phyloP scores from a whole-genome alignment of 1,284 basidiomycete genomes.

The Mixia osmundae region DNA sequence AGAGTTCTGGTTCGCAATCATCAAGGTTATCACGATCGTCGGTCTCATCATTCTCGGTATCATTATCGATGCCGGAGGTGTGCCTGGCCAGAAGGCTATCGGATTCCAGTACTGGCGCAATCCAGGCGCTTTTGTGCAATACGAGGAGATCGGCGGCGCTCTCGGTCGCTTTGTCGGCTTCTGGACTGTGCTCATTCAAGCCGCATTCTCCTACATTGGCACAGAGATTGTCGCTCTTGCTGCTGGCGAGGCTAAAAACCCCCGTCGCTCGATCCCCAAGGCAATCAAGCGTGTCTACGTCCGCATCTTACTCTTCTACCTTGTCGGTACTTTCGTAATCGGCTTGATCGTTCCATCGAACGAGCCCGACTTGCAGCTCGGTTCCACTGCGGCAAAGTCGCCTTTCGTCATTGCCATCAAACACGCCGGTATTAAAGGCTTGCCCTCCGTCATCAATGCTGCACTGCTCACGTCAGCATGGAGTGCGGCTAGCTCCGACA shows the following conservation, averaged over 20 bases:
- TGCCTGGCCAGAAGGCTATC: slow-evolving; percentile 36
- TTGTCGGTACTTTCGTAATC: slow-evolving; percentile 24
- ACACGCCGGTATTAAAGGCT: slow-evolving; percentile 15
- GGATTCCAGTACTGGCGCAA: slow-evolving; percentile 16
- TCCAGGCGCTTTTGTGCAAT: slow-evolving; percentile 11
- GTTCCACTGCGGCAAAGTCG: slow-evolving; percentile 14
- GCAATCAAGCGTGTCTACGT: slow-evolving; percentile 39
- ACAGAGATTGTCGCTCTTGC: slow-evolving; percentile 72
- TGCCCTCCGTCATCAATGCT: slow-evolving; percentile 23
- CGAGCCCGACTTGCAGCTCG: slow-evolving; percentile 15
- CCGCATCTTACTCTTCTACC: slow-evolving; percentile 48
- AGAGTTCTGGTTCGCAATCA: slow-evolving; percentile 29
- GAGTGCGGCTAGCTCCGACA: slow-evolving; percentile 32
- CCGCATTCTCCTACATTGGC: too few species aligned
- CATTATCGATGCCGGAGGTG: slow-evolving; percentile 39
- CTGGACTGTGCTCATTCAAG: slow-evolving; percentile 21
- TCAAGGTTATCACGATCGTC: slow-evolving; percentile 35
- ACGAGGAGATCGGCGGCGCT: slow-evolving; percentile 26
- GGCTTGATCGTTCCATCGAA: slow-evolving; percentile 4
- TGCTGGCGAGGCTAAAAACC: slow-evolving; percentile 29
- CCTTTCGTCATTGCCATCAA: slow-evolving; percentile 18
- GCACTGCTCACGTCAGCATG: slow-evolving; percentile 29
- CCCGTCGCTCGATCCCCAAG: slow-evolving; percentile 34
- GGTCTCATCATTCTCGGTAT: slow-evolving; percentile 36
- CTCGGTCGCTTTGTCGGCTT: slow-evolving; percentile 16